Evolutionary conservation across 768 basidiomycete species (phyloP), one percentile per base, ranked within the genome.

Genomic region (Tulasnella calospora): DNA sequence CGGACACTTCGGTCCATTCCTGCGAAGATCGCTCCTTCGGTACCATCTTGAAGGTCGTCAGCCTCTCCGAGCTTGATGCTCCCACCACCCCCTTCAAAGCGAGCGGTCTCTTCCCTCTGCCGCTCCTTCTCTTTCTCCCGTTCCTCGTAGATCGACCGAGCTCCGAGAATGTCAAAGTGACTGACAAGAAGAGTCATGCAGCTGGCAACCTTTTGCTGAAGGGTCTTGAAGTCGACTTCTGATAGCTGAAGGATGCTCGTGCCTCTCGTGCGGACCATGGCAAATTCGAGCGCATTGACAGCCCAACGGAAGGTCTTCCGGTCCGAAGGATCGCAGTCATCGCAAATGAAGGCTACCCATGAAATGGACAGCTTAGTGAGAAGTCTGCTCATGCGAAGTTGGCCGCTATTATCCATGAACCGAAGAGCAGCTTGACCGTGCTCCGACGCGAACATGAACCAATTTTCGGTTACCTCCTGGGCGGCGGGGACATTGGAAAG

Each of bases 261-360:
- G 77, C 94, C 91, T 80, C 92, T 89, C 19, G 96, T 98, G 77
- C 96, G 92, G 79, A 92, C 89, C 79, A 94, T 89, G 1, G 95
- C 92, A 83, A 96, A 98, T 83, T 98, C 95, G 40, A 99, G 89
- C 2, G 98, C 96, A 78, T 92, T 94, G 75, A 99, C 96, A 10
- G 98, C 96, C 96, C 96, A 99, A 83, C 94, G 92, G 88, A 99
- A 99, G 0, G 95, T 99, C 84, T 92, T 93, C 78, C 95, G 89
- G 84, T 99, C 96, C 44, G 94, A 92, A 10, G 96, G 95, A 81
- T 98, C 94, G 85, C 98, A 99, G 82, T 96, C 94, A 82, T 98
- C 96, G 85, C 95, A 98, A 80, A 99, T 97, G 87, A 99, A 99
- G 67, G 95, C 92, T 44, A 99, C 94, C 97, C 97, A 99, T 17